Conservation (phyloP, 768 basidiomycete species). For the Mycena alexandri region DNA sequence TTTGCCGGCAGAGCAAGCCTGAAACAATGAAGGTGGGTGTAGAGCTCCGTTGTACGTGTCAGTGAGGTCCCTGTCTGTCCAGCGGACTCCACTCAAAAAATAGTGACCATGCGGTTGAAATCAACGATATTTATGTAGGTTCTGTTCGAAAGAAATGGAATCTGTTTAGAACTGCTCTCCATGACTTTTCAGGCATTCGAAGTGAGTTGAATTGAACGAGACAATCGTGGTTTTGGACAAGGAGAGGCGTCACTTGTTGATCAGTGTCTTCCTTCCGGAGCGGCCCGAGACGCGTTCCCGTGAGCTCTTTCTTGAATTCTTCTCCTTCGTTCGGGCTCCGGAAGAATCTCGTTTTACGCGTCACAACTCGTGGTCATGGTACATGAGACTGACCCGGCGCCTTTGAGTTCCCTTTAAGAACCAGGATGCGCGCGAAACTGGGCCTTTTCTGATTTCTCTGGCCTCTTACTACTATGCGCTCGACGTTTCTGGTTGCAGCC, state of each 20-base stretch:
- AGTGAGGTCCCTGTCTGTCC: too few species aligned
- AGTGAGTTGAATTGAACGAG: background rate
- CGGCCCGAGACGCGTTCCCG: conserved; percentile 1
- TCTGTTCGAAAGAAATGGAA: too few species aligned
- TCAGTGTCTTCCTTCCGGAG: background rate
- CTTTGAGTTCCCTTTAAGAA: background rate
- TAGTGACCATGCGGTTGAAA: too few species aligned
- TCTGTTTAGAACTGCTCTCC: too few species aligned
- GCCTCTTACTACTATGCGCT: conserved; percentile 4
- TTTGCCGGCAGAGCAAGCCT: background rate
- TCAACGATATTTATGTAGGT: too few species aligned
- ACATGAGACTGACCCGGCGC: background rate
- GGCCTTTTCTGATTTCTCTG: background rate
- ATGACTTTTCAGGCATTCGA: background rate
- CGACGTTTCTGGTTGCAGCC: conserved; percentile 6
- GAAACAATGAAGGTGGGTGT: conserved; percentile 7
- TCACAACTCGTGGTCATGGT: background rate
- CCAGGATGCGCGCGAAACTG: background rate
- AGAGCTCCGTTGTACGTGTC: background rate
- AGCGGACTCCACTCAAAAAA: too few species aligned
- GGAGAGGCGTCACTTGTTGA: too few species aligned
- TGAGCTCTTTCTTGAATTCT: background rate
- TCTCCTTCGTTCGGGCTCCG: background rate
- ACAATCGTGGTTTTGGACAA: background rate
- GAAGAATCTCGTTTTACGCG: background rate